These are phyloP conservation scores for Crotalaria pallida DNA, from an alignment of 306 rosid species.

Conservation along the genomic window DNA sequence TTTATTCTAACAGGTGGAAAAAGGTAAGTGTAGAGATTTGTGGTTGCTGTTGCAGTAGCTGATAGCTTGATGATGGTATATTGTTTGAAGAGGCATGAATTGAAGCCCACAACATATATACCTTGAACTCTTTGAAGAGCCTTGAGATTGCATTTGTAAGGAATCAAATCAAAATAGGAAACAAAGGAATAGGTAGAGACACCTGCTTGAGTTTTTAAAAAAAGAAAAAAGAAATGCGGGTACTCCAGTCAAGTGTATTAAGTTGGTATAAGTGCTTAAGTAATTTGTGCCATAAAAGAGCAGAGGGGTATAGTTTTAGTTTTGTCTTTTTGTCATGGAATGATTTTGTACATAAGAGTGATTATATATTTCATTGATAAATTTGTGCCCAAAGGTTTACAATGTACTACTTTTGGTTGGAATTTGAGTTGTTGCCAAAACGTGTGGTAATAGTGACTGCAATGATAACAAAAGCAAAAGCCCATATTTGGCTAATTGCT, in stretches of 20 bases:
- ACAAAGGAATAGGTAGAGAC: neutral
- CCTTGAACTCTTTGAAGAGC: constrained; percentile 22
- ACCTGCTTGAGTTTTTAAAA: constrained; percentile 15
- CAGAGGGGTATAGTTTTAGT: constrained; percentile 27
- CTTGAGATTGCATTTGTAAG: neutral
- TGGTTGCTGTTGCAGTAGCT: constrained; percentile 18
- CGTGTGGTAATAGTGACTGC: constrained; percentile 20
- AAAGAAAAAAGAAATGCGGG: constrained; percentile 3
- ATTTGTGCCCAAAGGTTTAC: constrained; percentile 11
- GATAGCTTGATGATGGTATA: constrained; percentile 7
- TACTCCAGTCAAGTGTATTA: constrained; percentile 27
- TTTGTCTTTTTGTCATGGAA: constrained; percentile 17
- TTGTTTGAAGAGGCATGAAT: constrained; percentile 36
- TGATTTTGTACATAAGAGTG: constrained; percentile 24
- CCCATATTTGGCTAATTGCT: constrained; percentile 15
- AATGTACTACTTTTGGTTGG: no score
- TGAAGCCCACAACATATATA: constrained; percentile 21
- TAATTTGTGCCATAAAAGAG: constrained; percentile 10
- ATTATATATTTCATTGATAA: constrained; percentile 13
- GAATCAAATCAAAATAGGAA: constrained; percentile 4
- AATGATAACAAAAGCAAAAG: neutral
- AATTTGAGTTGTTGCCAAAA: constrained; percentile 26
- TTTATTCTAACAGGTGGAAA: constrained; percentile 29
- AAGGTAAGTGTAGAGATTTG: constrained; percentile 4
- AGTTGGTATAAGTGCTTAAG: constrained; percentile 17